Percentiles rank a stretch among this genome's conserved stretches.
These are phyloP conservation scores for Biscogniauxia mediterranea DNA, from an alignment of 2,329 filamentous ascomycete genomes.

Conservation along the genomic window DNA sequence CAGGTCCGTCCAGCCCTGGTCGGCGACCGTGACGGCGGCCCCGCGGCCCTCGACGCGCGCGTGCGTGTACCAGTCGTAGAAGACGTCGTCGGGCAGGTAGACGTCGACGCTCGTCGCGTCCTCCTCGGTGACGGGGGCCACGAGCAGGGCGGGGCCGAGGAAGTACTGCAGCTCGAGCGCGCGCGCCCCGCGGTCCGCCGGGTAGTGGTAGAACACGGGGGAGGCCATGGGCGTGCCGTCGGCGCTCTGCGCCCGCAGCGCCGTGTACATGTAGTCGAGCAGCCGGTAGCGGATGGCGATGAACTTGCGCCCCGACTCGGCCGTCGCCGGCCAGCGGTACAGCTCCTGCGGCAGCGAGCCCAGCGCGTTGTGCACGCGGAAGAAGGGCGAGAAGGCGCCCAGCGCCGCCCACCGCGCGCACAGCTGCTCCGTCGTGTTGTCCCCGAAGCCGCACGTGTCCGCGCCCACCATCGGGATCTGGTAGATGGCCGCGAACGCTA, in stretches of 20 bases:
- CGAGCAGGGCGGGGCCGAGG: slow-evolving; percentile 43
- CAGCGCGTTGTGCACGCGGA: slow-evolving; percentile 67
- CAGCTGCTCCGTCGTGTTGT: slow-evolving; percentile 63
- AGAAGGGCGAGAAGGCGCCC: slow-evolving; percentile 74
- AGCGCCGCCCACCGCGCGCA: slow-evolving; percentile 75
- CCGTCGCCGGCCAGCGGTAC: slow-evolving; percentile 64
- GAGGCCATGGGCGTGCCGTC: slow-evolving; percentile 65
- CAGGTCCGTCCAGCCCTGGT: slow-evolving; percentile 49
- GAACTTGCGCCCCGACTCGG: slow-evolving; percentile 60
- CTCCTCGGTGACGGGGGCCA: slow-evolving; percentile 46
- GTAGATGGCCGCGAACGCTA: slow-evolving; percentile 63
- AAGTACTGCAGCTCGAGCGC: slow-evolving; percentile 47
- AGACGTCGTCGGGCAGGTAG: slow-evolving; percentile 47
- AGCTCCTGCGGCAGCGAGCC: slow-evolving; percentile 63
- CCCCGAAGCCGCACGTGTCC: slow-evolving; percentile 76
- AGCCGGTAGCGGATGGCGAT: slow-evolving; percentile 69
- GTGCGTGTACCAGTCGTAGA: slow-evolving; percentile 53
- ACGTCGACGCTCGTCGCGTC: slow-evolving; percentile 42
- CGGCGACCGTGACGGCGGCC: slow-evolving; percentile 35
- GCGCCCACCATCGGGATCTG: slow-evolving; percentile 67
- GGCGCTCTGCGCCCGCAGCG: slow-evolving; percentile 57
- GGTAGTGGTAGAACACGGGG: slow-evolving; percentile 70
- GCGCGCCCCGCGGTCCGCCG: slow-evolving; percentile 40
- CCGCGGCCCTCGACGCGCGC: slow-evolving; percentile 42
- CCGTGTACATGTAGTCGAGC: slow-evolving; percentile 74